Percentiles rank a stretch among this genome's conserved stretches.
Evolutionary conservation across 2,329 filamentous ascomycete species (phyloP).

Genomic region (Colletotrichum higginsianum): DNA sequence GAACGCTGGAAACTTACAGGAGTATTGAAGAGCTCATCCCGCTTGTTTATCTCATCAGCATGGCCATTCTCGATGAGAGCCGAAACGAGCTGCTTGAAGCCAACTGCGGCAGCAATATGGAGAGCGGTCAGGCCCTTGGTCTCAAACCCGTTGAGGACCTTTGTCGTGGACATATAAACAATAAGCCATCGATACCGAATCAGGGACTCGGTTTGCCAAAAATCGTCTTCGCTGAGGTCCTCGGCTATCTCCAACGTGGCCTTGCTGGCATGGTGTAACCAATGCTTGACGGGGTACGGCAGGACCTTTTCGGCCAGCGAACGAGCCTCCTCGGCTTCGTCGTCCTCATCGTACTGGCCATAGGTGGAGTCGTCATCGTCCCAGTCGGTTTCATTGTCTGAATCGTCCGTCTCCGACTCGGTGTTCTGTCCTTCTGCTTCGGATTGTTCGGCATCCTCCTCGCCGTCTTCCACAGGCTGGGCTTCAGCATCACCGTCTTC

Average conservation of each 20-base stretch:
- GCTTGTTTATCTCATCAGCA: constrained; percentile 51
- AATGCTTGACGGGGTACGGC: constrained; percentile 57
- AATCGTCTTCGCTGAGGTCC: constrained; percentile 56
- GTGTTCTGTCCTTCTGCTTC: constrained; percentile 20
- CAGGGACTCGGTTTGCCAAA: constrained; percentile 55
- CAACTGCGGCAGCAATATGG: constrained; percentile 56
- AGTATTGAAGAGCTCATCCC: constrained; percentile 51
- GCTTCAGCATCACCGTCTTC: constrained; percentile 10
- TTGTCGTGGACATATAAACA: constrained; percentile 52
- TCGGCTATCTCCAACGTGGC: constrained; percentile 60
- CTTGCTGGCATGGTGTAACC: constrained; percentile 58
- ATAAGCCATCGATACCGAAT: constrained; percentile 57
- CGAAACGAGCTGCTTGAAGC: constrained; percentile 56
- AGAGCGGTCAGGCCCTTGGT: constrained; percentile 52
- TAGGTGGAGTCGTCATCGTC: constrained; percentile 38
- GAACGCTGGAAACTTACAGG: constrained; percentile 49
- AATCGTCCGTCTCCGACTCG: constrained; percentile 34
- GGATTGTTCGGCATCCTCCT: constrained; percentile 27
- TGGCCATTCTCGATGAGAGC: constrained; percentile 56
- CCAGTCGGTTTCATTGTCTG: constrained; percentile 25
- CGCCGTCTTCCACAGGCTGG: constrained; percentile 2
- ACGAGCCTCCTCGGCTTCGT: constrained; percentile 49
- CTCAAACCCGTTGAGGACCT: constrained; percentile 50
- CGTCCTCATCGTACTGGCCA: constrained; percentile 41
- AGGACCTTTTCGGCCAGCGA: constrained; percentile 47